phyloP scores from a whole-genome alignment of 768 basidiomycete genomes.

The Leccinum longicurvipes region DNA sequence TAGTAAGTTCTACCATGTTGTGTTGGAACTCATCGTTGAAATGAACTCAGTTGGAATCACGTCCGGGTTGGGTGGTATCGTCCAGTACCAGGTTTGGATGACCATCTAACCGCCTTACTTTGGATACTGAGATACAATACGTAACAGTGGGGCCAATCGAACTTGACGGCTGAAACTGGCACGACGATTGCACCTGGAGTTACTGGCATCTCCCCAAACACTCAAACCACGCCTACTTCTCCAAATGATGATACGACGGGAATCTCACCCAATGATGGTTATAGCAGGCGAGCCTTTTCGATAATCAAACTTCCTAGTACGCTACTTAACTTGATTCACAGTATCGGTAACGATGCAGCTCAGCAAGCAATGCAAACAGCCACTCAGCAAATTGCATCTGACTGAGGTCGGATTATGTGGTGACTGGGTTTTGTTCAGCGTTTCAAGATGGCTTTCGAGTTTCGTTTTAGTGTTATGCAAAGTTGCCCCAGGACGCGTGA shows the following conservation, averaged over 20 bases:
- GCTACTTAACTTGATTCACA: conserved; percentile 16
- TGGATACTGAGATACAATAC: conserved; percentile 11
- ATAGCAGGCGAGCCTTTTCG: conserved; percentile 35
- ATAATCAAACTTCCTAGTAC: background rate
- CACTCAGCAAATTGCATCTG: conserved; percentile 34
- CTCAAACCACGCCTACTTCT: conserved; percentile 33
- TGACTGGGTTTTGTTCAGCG: background rate
- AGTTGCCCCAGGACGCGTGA: background rate
- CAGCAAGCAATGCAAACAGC: conserved; percentile 32
- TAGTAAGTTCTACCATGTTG: conserved; percentile 31
- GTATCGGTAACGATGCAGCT: conserved; percentile 28
- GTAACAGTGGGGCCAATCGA: conserved; percentile 52
- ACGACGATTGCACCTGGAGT: conserved; percentile 39
- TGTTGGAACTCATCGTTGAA: conserved; percentile 4
- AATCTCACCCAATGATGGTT: conserved; percentile 66
- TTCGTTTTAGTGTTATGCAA: background rate
- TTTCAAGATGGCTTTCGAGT: background rate
- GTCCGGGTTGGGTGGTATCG: conserved; percentile 30
- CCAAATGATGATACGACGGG: conserved; percentile 38
- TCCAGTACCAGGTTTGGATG: conserved; percentile 30
- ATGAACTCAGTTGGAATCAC: conserved; percentile 37
- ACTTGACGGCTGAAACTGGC: conserved; percentile 45
- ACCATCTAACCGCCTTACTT: background rate
- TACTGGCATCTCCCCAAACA: conserved; percentile 27
- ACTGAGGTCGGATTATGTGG: conserved; percentile 10